Evolutionary conservation across 495 filamentous ascomycete genomes (phyloP).

Genomic region (Penicillium fimorum): DNA sequence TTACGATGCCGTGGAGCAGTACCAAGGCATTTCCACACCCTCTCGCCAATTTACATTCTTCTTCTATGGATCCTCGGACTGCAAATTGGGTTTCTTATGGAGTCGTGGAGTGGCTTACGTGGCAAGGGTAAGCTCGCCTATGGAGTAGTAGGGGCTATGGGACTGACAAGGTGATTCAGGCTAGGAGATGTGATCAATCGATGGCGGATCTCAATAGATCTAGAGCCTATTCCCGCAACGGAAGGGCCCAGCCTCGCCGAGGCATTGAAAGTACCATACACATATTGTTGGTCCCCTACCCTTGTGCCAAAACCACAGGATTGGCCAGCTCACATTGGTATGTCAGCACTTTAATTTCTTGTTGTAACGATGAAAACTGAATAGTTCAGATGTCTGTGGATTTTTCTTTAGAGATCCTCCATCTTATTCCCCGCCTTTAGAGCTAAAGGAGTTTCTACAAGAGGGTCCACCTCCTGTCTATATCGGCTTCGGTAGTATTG

Average conservation of each 20-base stretch:
- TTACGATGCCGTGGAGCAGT: conserved; percentile 61
- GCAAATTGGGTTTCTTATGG: conserved; percentile 61
- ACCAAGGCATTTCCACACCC: conserved; percentile 58
- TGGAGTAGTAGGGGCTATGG: not conserved
- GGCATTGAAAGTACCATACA: conserved; percentile 57
- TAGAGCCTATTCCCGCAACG: conserved; percentile 47
- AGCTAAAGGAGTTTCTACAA: conserved; percentile 52
- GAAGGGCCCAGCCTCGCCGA: conserved; percentile 36
- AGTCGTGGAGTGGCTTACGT: conserved; percentile 63
- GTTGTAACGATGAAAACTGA: not conserved
- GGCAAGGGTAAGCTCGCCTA: conserved; percentile 54
- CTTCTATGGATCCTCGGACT: conserved; percentile 40
- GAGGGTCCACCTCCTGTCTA: conserved; percentile 58
- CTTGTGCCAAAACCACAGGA: conserved; percentile 61
- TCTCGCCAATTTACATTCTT: conserved; percentile 52
- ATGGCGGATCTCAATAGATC: conserved; percentile 50
- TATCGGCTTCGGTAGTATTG: conserved; percentile 68
- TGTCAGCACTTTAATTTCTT: not conserved
- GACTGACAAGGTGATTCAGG: conserved; percentile 24
- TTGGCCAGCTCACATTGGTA: conserved; percentile 58
- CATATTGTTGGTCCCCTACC: conserved; percentile 64
- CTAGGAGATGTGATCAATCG: conserved; percentile 60
- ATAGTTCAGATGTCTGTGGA: conserved; percentile 50
- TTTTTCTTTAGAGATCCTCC: conserved; percentile 59
- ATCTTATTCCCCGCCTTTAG: conserved; percentile 50